phyloP scores from a whole-genome alignment of 805 yeast genomes.

The Metschnikowia cubensis region DNA sequence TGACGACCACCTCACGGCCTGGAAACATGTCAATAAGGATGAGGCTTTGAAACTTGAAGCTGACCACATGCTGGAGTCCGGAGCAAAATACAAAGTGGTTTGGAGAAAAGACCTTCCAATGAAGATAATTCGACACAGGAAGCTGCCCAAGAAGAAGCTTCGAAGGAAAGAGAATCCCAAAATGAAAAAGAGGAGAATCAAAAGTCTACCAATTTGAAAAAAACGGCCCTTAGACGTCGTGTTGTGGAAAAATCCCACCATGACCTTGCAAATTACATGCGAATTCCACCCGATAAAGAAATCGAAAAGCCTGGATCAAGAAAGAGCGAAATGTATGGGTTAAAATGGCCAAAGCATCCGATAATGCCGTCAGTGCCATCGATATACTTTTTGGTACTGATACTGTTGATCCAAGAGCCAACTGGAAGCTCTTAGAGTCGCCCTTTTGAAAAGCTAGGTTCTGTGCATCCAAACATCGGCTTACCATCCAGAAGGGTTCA shows the following conservation, averaged over 20 bases:
- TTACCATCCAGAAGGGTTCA: conserved; percentile 36
- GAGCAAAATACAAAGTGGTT: conserved; percentile 1
- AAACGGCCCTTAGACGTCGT: conserved; percentile 3
- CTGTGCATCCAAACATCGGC: conserved; percentile 19
- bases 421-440: conserved; percentile 50
- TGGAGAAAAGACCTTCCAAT: not conserved
- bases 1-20: conserved; percentile 20
- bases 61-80: conserved; percentile 4
- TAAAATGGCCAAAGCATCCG: conserved; percentile 42
- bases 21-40: conserved; percentile 9
- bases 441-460: conserved; percentile 21
- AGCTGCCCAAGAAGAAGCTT: not conserved
- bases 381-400: conserved; percentile 71
- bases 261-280: conserved; percentile 16
- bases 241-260: conserved; percentile 21
- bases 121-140: not conserved
- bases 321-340: conserved; percentile 57
- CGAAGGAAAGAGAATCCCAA: not conserved
- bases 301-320: conserved; percentile 32
- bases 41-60: conserved; percentile 1
- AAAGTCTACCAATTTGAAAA: not conserved
- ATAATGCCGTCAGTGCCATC: conserved; percentile 48
- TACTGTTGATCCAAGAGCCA: conserved; percentile 72
- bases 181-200: not conserved
- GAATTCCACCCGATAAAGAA: conserved; percentile 35